phyloP scores from a whole-genome alignment of 2,329 filamentous ascomycete species.

The Dothideomycetes sp. region DNA sequence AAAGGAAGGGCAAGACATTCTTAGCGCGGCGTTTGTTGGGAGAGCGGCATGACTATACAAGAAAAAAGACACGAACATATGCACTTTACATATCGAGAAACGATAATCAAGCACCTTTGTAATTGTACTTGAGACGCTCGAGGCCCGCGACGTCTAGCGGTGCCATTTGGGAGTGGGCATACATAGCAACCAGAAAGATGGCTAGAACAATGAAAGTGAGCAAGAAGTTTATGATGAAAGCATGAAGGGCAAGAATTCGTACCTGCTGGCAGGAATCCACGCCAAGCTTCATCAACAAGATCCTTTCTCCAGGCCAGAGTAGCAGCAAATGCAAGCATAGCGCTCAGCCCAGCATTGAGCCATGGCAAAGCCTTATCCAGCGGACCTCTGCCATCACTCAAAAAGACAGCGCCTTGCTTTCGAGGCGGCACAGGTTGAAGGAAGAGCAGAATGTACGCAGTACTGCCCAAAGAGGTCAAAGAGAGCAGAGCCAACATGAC shows the following conservation, averaged over 20 bases:
- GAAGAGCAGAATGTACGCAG: constrained; percentile 50
- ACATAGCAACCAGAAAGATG: constrained; percentile 52
- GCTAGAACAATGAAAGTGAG: constrained; percentile 27
- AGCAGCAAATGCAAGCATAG: constrained; percentile 43
- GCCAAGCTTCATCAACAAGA: constrained; percentile 21
- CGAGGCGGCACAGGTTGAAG: constrained; percentile 41
- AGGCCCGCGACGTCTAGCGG: constrained; percentile 62
- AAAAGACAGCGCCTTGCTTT: neutral
- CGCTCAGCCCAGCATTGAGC: constrained; percentile 50
- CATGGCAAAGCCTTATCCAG: constrained; percentile 51
- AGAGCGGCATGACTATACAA: neutral
- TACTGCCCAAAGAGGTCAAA: constrained; percentile 54
- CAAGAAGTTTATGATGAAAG: constrained; percentile 32
- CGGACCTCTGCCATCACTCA: constrained; percentile 32
- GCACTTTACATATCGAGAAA: neutral
- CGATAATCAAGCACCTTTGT: constrained; percentile 53
- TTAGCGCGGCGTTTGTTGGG: neutral
- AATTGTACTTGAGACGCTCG: constrained; percentile 52
- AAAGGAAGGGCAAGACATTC: neutral
- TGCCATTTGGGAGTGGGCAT: constrained; percentile 57
- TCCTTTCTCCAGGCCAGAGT: constrained; percentile 28
- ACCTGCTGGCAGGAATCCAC: constrained; percentile 32
- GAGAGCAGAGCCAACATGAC: constrained; percentile 46
- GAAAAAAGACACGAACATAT: neutral
- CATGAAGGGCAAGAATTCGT: neutral